Percentiles rank a stretch among this genome's conserved stretches.
Conservation (phyloP, 2,329 filamentous ascomycete genomes). For the Sporothrix dimorphospora region DNA sequence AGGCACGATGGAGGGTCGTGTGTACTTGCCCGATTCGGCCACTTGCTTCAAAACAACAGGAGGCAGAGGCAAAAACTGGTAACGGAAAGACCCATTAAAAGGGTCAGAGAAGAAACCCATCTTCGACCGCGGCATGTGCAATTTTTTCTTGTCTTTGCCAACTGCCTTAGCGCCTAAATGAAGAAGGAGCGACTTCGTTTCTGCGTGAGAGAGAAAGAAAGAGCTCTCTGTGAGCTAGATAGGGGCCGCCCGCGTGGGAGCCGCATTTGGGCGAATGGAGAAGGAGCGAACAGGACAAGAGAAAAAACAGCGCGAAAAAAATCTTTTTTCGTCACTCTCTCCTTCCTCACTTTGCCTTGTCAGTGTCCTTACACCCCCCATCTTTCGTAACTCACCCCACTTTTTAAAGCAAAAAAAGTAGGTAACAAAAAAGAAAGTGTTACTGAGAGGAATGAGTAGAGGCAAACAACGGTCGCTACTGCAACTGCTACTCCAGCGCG, state of each 20-base stretch:
- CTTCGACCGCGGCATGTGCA: background rate
- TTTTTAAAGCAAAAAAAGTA: slow-evolving; percentile 1
- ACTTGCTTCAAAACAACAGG: background rate
- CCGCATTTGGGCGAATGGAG: background rate
- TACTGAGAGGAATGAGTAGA: slow-evolving; percentile 15
- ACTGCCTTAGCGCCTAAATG: background rate
- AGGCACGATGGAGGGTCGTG: background rate
- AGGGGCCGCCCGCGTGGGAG: background rate
- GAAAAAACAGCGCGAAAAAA: slow-evolving; percentile 17
- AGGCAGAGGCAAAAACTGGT: background rate
- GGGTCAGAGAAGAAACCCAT: background rate
- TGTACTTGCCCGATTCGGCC: slow-evolving; percentile 25
- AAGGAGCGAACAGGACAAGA: background rate
- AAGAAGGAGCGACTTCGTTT: background rate
- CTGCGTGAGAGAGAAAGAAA: background rate
- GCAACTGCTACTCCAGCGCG: background rate
- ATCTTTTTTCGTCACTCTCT: slow-evolving; percentile 4
- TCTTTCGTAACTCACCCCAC: slow-evolving; percentile 7
- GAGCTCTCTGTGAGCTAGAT: background rate
- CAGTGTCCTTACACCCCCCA: background rate
- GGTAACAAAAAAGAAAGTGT: slow-evolving; percentile 3
- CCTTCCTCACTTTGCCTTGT: slow-evolving; percentile 11
- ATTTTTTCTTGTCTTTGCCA: background rate
- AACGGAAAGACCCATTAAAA: background rate
- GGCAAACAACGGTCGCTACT: slow-evolving; percentile 11